Evolutionary conservation across 2,329 filamentous ascomycete genomes (phyloP).

Genomic region (Beauveria sp.): DNA sequence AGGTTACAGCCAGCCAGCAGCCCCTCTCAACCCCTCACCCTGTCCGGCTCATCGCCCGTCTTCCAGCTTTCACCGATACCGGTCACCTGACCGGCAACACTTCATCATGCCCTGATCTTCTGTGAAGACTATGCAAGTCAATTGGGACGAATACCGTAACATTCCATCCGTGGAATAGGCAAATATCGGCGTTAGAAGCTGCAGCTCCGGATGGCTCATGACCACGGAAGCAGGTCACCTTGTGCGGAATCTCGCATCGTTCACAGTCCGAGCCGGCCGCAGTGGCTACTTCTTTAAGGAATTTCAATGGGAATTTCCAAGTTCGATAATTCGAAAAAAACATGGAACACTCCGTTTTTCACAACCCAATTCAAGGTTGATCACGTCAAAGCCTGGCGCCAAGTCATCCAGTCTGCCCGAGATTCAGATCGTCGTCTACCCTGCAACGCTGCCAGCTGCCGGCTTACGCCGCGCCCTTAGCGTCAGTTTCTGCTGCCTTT

Average conservation of each 20-base stretch:
- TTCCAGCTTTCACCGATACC: neutral
- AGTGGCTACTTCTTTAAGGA: too few species aligned
- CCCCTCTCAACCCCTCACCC: neutral
- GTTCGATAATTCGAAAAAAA: too few species aligned
- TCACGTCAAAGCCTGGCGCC: neutral
- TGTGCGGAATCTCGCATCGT: too few species aligned
- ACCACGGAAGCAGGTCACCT: neutral
- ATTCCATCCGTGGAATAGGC: neutral
- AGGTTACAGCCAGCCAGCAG: too few species aligned
- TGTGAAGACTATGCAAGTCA: neutral
- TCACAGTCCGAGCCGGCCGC: too few species aligned
- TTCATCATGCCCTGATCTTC: neutral
- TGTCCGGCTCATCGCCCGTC: neutral
- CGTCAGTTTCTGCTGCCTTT: too few species aligned
- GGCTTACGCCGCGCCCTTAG: too few species aligned
- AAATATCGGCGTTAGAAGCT: neutral
- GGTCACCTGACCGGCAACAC: conserved; percentile 11
- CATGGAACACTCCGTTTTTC: too few species aligned
- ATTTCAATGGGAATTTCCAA: too few species aligned
- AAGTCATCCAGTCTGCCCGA: too few species aligned
- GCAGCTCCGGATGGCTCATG: neutral
- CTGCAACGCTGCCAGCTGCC: neutral
- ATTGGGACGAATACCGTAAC: neutral
- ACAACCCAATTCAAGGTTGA: neutral
- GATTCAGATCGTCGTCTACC: neutral